phyloP scores from a whole-genome alignment of 2,329 filamentous ascomycete species.

The Aaosphaeria pasadenensis region DNA sequence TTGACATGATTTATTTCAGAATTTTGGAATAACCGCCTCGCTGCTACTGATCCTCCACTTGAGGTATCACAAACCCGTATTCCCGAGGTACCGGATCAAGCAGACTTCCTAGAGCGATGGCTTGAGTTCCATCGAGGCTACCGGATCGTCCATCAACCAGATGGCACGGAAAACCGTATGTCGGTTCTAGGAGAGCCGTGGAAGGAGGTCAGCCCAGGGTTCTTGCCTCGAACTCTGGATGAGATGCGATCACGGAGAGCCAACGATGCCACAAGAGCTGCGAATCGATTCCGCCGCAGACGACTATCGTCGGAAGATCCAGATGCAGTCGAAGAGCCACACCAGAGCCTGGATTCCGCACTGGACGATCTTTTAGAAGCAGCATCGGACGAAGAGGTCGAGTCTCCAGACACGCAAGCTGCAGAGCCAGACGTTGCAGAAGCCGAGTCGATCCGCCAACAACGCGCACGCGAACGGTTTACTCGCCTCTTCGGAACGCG shows the following conservation, averaged over 20 bases:
- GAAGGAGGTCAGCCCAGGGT: conserved; percentile 45
- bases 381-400: conserved; percentile 16
- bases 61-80: conserved; percentile 45
- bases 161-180: conserved; percentile 45
- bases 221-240: conserved; percentile 46
- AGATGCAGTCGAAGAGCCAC: conserved; percentile 15
- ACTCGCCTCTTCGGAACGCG: conserved; percentile 44
- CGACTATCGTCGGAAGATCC: conserved; percentile 21
- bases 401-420: background rate
- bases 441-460: conserved; percentile 7
- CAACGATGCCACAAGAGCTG: conserved; percentile 26
- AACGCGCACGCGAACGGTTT: conserved; percentile 25
- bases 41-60: conserved; percentile 40
- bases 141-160: conserved; percentile 35
- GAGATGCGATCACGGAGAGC: conserved; percentile 36
- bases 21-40: conserved; percentile 48
- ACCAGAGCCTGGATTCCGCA: conserved; percentile 32
- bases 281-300: conserved; percentile 24
- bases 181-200: conserved; percentile 48
- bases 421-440: background rate
- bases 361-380: conserved; percentile 31
- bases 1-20: conserved; percentile 20
- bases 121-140: conserved; percentile 51
- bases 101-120: conserved; percentile 46
- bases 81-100: conserved; percentile 47